A percentile compares a stretch with the other conserved stretches of the same genome.
Conservation (phyloP, 2,329 filamentous ascomycete species). For the Trichoderma koningii region DNA sequence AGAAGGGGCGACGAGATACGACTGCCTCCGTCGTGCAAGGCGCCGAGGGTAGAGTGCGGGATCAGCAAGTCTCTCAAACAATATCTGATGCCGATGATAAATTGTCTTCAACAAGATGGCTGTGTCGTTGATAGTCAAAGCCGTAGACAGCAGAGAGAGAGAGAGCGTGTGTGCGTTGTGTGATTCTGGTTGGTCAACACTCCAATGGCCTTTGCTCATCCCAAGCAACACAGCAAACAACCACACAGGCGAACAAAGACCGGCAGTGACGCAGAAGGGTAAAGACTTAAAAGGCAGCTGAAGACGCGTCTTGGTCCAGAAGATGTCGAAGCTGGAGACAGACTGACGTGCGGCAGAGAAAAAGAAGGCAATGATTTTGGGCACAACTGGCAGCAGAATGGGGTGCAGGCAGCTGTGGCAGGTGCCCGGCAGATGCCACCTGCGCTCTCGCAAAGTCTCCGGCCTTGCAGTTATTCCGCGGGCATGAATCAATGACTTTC, state of each 20-base stretch:
- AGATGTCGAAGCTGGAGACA: conserved; percentile 1
- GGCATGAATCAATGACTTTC: not conserved
- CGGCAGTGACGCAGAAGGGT: not conserved
- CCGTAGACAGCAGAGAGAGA: not conserved
- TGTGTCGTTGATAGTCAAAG: not conserved
- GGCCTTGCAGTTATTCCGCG: conserved; percentile 20
- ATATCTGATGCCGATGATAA: not conserved
- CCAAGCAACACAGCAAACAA: not conserved
- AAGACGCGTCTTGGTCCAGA: conserved; percentile 15
- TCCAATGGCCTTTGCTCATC: not conserved
- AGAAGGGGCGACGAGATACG: not conserved
- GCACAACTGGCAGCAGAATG: conserved; percentile 10
- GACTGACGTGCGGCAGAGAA: not conserved
- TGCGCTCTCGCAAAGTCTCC: not conserved
- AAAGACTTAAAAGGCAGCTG: not conserved
- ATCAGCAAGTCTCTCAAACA: not conserved
- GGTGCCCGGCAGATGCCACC: conserved; percentile 2
- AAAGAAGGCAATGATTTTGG: not conserved
- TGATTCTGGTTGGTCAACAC: not conserved
- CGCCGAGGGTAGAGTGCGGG: not conserved
- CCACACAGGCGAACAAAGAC: not conserved
- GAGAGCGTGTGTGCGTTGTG: too few species aligned
- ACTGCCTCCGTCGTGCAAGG: not conserved
- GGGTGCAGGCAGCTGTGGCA: conserved; percentile 6
- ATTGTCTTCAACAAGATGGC: not conserved